Conservation (phyloP, 1,284 basidiomycete species). For the Boletus albobrunnescens region DNA sequence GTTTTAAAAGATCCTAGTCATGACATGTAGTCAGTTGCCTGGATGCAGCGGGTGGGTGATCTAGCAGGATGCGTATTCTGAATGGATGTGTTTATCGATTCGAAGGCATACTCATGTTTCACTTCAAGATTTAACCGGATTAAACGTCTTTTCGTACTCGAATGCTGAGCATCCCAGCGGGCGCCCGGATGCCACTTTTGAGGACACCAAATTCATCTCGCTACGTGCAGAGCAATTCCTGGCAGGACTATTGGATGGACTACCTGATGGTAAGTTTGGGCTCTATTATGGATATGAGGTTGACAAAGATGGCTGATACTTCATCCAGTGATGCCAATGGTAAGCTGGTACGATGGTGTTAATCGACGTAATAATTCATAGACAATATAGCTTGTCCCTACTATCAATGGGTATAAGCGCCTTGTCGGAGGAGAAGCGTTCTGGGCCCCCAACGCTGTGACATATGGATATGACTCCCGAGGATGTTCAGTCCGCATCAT, state of each 20-base stretch:
- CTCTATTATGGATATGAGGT: not conserved
- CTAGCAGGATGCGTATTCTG: not conserved
- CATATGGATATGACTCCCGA: slow-evolving; percentile 94
- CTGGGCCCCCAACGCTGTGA: slow-evolving; percentile 92
- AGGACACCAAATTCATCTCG: slow-evolving; percentile 83
- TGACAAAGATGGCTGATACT: not conserved
- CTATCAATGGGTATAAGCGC: slow-evolving; percentile 97
- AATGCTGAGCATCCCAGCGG: slow-evolving; percentile 45
- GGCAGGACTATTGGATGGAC: slow-evolving; percentile 84
- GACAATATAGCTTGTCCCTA: slow-evolving; percentile 72
- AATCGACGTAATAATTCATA: slow-evolving; percentile 3
- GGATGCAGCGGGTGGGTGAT: slow-evolving; percentile 80
- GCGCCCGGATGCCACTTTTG: slow-evolving; percentile 64
- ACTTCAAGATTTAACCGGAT: slow-evolving; percentile 64
- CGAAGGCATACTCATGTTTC: slow-evolving; percentile 91
- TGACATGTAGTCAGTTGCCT: slow-evolving; percentile 56
- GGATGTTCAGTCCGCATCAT: slow-evolving; percentile 89
- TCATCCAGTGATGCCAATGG: slow-evolving; percentile 58
- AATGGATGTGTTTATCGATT: slow-evolving; percentile 5
- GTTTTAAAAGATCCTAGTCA: not conserved
- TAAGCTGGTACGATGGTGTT: slow-evolving; percentile 22
- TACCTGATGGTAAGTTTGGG: slow-evolving; percentile 70
- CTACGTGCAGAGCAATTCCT: slow-evolving; percentile 88
- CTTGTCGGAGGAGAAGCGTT: slow-evolving; percentile 91
- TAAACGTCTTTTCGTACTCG: slow-evolving; percentile 75